Conservation (phyloP, 805 yeast species). For the Candida palmyrensis region DNA sequence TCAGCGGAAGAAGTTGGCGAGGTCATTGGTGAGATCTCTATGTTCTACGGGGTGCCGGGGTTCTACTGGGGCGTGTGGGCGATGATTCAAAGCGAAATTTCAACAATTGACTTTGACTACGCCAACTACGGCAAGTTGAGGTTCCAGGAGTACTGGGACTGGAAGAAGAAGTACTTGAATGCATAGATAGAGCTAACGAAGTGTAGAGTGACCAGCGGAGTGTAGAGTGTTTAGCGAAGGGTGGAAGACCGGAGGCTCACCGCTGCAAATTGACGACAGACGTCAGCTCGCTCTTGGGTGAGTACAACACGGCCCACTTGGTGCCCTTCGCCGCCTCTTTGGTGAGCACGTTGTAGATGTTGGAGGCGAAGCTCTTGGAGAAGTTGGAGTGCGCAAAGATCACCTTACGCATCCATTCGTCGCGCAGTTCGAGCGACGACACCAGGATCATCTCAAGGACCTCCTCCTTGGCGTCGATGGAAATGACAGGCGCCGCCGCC, state of each 20-base stretch:
- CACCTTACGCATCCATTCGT: conserved; percentile 80
- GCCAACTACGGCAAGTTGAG: conserved; percentile 54
- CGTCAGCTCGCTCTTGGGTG: conserved; percentile 73
- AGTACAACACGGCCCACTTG: conserved; percentile 69
- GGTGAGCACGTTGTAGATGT: conserved; percentile 64
- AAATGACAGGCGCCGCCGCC: conserved; percentile 64
- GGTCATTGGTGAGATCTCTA: conserved; percentile 50
- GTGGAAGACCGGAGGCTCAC: background rate
- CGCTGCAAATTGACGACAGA: conserved; percentile 40
- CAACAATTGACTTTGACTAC: conserved; percentile 71
- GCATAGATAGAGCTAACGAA: conserved; percentile 4
- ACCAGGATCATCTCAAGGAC: conserved; percentile 77
- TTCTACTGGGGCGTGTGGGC: conserved; percentile 87
- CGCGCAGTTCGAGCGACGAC: conserved; percentile 69
- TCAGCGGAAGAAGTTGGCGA: conserved; percentile 28
- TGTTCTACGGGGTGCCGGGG: conserved; percentile 75
- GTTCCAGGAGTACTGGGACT: conserved; percentile 61
- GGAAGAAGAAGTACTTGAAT: conserved; percentile 41
- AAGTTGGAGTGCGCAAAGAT: conserved; percentile 71
- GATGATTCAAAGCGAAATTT: conserved; percentile 63
- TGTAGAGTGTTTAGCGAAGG: conserved; percentile 6
- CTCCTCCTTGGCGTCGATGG: conserved; percentile 79
- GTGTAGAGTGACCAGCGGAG: too few species aligned
- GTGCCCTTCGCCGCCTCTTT: conserved; percentile 72
- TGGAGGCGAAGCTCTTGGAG: conserved; percentile 75